Evolutionary conservation across 306 rosid species (phyloP).

Genomic region (Ziziphus jujuba): DNA sequence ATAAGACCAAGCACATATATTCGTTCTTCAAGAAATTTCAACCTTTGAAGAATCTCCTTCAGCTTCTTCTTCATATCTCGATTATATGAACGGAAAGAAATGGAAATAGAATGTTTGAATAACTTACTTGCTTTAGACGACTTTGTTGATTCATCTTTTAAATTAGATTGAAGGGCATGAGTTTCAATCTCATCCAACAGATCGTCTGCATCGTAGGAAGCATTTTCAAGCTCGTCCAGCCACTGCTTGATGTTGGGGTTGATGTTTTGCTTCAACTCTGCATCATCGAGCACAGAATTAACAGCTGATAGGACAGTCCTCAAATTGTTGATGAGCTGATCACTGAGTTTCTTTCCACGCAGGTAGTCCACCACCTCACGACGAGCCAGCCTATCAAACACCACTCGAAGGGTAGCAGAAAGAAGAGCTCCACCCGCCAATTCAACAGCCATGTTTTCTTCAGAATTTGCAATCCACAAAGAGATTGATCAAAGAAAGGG

Average conservation of each 20-base stretch:
- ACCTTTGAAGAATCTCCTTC: slow-evolving; percentile 3
- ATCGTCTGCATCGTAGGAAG: slow-evolving; percentile 9
- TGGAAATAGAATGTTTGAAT: not conserved
- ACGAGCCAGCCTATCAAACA: slow-evolving; percentile 25
- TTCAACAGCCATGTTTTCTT: slow-evolving; percentile 30
- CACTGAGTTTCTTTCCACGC: not conserved
- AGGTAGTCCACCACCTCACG: not conserved
- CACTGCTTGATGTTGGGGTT: too few relatives aligned
- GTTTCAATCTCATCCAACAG: slow-evolving; percentile 6
- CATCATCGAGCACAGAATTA: too few relatives aligned
- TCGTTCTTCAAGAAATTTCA: not conserved
- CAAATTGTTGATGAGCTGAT: too few relatives aligned
- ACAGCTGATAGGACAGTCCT: too few relatives aligned
- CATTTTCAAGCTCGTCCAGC: slow-evolving; percentile 9
- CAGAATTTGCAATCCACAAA: not conserved
- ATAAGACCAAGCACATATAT: not conserved
- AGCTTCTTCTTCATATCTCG: not conserved
- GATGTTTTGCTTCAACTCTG: too few relatives aligned
- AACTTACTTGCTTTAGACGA: not conserved
- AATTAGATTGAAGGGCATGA: not conserved
- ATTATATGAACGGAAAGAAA: not conserved
- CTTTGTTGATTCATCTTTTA: not conserved
- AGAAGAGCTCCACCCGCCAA: slow-evolving; percentile 47
- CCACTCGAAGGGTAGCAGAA: slow-evolving; percentile 35
- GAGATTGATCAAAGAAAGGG: too few relatives aligned